Evolutionary conservation across 163 green algal genomes (phyloP), one percentile per base, ranked within the genome.

Genomic region (Chlorella variabilis): DNA sequence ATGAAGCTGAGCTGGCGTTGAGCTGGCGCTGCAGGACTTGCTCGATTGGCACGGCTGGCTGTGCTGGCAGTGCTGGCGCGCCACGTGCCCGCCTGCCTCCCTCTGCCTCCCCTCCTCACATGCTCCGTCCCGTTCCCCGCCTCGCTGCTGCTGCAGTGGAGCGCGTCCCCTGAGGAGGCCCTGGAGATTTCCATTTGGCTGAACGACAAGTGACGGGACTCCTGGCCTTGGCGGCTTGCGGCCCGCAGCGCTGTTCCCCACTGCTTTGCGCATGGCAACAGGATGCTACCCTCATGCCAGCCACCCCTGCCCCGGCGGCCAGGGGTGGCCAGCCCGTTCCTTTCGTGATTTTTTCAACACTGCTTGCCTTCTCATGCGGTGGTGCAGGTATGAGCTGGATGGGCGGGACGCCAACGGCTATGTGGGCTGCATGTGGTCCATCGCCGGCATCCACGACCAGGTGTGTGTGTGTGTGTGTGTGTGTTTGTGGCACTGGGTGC

Each of bases 381-480:
- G n/a, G n/a, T 63, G 69, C 29, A 90, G 91, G 81, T 98, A 96
- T 78, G 88, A 94, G 78, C 86, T 99, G 56, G 97, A 99, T 80
- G 97, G 97, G 7, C 86, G 94, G 0, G 96, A 99, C 88, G 94
- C 96, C 67, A 98, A 96, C 78, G 97, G 97, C 75, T 98, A 98
- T 83, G 94, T 98, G 15, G 97, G 97, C 78, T 94, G 93, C 88
- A 97, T 99, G 93, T 99, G 97, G 97, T 95, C 89, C 80, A 94
- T 99, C 38, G 89, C 77, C 18, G 97, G 97, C 61, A 92, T 99
- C n/a, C 97, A 99, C 87, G 97, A 99, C 87, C 92, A 96, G 92
- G 95, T 96, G 70, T 51, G 83, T 21, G 56, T 20, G 25, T 45
- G 51, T 3, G 3, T 5, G n/a, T n/a, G n/a, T n/a, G n/a, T n/a